Percentiles rank a stretch among this genome's conserved stretches.
Conservation (phyloP, 1,139 yeast genomes). For the Groenewaldozyma auringiensis region DNA sequence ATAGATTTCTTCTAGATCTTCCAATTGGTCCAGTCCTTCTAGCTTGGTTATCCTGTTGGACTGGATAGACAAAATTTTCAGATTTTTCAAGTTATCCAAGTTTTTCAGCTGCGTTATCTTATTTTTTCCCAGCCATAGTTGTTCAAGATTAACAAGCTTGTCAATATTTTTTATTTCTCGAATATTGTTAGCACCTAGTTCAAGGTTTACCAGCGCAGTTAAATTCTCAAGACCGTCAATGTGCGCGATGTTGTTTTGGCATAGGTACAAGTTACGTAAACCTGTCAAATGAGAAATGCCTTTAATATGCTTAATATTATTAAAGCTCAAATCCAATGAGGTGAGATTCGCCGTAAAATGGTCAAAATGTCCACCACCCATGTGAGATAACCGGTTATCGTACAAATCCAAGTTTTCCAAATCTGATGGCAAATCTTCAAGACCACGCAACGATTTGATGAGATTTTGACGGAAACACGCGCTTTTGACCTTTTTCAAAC, state of each 20-base stretch:
- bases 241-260: constrained; percentile 75
- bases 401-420: constrained; percentile 80
- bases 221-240: constrained; percentile 62
- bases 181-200: constrained; percentile 86
- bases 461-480: constrained; percentile 81
- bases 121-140: constrained; percentile 93
- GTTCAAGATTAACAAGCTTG: constrained; percentile 48
- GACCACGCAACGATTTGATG: constrained; percentile 61
- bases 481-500: constrained; percentile 44
- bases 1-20: constrained; percentile 74
- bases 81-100: constrained; percentile 50
- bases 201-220: constrained; percentile 58
- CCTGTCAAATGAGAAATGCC: constrained; percentile 59
- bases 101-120: constrained; percentile 60
- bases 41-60: constrained; percentile 72
- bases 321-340: constrained; percentile 78
- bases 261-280: constrained; percentile 67
- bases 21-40: constrained; percentile 71
- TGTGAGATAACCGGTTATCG: constrained; percentile 86
- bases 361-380: constrained; percentile 65
- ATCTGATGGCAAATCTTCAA: constrained; percentile 52
- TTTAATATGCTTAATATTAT: constrained; percentile 80
- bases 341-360: constrained; percentile 48
- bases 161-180: constrained; percentile 53
- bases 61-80: constrained; percentile 79